phyloP scores from a whole-genome alignment of 2,329 filamentous ascomycete genomes.

The Rutstroemia sydowiana region DNA sequence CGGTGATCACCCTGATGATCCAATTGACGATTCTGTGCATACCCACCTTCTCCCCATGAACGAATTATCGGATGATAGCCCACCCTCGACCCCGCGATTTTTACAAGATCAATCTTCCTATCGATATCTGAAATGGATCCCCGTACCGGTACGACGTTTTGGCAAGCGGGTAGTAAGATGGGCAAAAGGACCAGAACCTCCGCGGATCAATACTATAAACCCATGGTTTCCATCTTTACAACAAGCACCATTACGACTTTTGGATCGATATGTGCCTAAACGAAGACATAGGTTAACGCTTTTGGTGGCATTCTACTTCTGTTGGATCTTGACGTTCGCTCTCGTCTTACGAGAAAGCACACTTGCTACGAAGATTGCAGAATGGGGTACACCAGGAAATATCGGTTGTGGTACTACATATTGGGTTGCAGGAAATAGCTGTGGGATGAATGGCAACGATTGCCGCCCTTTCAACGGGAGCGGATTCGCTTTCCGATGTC shows the following conservation, averaged over 20 bases:
- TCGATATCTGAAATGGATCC: constrained; percentile 48
- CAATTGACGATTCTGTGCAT: constrained; percentile 24
- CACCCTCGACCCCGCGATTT: constrained; percentile 50
- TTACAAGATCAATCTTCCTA: constrained; percentile 46
- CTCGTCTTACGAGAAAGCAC: constrained; percentile 60
- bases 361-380: constrained; percentile 52
- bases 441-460: constrained; percentile 65
- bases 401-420: constrained; percentile 63
- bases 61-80: constrained; percentile 38
- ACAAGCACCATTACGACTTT: constrained; percentile 53
- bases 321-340: constrained; percentile 64
- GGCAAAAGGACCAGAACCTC: constrained; percentile 49
- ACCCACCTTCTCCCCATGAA: constrained; percentile 31
- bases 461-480: constrained; percentile 69
- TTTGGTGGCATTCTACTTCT: constrained; percentile 50
- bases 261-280: constrained; percentile 56
- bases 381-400: constrained; percentile 57
- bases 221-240: constrained; percentile 61
- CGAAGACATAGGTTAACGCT: constrained; percentile 51
- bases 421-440: constrained; percentile 64
- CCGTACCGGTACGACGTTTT: constrained; percentile 45
- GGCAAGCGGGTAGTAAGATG: constrained; percentile 39
- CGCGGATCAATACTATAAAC: constrained; percentile 44
- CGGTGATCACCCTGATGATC: constrained; percentile 27
- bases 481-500: constrained; percentile 67